Conservation (phyloP, 345 rosid species). For the Corymbia maculata region DNA sequence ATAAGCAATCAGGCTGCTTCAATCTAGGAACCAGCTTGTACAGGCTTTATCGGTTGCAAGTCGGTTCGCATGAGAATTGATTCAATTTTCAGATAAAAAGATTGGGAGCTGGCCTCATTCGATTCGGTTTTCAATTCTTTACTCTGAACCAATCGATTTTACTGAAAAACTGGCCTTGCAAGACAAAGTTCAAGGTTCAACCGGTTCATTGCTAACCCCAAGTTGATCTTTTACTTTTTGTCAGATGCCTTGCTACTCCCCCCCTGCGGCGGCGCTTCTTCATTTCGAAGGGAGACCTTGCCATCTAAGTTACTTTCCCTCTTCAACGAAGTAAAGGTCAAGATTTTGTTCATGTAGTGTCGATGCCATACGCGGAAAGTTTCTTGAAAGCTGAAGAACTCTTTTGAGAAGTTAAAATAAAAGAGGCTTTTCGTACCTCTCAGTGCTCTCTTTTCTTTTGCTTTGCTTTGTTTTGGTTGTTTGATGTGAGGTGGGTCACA, state of each 20-base stretch:
- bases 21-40: accelerated
- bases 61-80: not conserved
- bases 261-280: too few relatives aligned
- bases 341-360: too few relatives aligned
- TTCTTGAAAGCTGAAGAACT: too few relatives aligned
- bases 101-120: not conserved
- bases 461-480: accelerated
- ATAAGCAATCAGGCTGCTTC: not conserved
- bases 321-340: not conserved
- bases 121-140: accelerated
- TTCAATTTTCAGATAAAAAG: accelerated
- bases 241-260: too few relatives aligned
- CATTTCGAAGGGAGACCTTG: too few relatives aligned
- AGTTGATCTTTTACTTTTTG: too few relatives aligned
- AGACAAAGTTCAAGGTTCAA: not conserved
- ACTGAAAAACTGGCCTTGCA: accelerated
- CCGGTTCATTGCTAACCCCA: not conserved
- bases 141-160: too few relatives aligned
- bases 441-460: not conserved
- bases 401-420: not conserved
- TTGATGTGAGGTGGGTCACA: not conserved
- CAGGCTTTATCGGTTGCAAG: accelerated
- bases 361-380: too few relatives aligned
- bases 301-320: too few relatives aligned
- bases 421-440: not conserved